Conservation (phyloP, 805 yeast species). For the Wickerhamomyces canadensis region DNA sequence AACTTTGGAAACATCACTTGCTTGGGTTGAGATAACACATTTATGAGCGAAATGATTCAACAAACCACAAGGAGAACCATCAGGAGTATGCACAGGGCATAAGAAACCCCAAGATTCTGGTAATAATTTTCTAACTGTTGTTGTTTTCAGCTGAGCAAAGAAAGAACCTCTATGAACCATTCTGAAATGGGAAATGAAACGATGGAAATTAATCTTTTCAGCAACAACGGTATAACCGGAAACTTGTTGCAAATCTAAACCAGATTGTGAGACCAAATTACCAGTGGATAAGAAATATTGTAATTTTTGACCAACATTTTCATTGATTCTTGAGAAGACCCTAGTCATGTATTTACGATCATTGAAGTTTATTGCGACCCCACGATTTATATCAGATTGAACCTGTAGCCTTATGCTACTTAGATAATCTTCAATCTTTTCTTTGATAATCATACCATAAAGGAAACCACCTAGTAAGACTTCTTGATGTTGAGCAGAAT, state of each 20-base stretch:
- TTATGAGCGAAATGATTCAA: slow-evolving; percentile 95
- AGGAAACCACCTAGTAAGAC: slow-evolving; percentile 91
- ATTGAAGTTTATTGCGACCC: slow-evolving; percentile 72
- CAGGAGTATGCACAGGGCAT: slow-evolving; percentile 99
- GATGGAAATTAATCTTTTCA: slow-evolving; percentile 93
- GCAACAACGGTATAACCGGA: slow-evolving; percentile 98
- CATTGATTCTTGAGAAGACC: slow-evolving; percentile 75
- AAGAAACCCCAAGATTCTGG: slow-evolving; percentile 99
- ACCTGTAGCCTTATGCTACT: slow-evolving; percentile 68
- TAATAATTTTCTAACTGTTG: slow-evolving; percentile 90
- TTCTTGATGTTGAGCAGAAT: slow-evolving; percentile 98
- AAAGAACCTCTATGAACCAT: slow-evolving; percentile 99
- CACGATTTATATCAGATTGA: slow-evolving; percentile 74
- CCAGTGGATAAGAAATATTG: slow-evolving; percentile 96
- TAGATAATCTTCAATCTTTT: slow-evolving; percentile 91
- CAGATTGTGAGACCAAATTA: slow-evolving; percentile 93
- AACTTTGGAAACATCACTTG: slow-evolving; percentile 67
- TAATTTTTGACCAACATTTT: slow-evolving; percentile 89
- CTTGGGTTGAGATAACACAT: slow-evolving; percentile 77
- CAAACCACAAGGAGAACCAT: slow-evolving; percentile 99
- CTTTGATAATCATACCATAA: slow-evolving; percentile 94
- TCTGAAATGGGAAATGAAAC: slow-evolving; percentile 97
- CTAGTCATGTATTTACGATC: slow-evolving; percentile 80
- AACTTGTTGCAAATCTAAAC: slow-evolving; percentile 95
- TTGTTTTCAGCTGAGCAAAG: slow-evolving; percentile 96